Base-by-base conservation (phyloP, 2,329 filamentous ascomycete species). In the Aplosporella prunicola region DNA sequence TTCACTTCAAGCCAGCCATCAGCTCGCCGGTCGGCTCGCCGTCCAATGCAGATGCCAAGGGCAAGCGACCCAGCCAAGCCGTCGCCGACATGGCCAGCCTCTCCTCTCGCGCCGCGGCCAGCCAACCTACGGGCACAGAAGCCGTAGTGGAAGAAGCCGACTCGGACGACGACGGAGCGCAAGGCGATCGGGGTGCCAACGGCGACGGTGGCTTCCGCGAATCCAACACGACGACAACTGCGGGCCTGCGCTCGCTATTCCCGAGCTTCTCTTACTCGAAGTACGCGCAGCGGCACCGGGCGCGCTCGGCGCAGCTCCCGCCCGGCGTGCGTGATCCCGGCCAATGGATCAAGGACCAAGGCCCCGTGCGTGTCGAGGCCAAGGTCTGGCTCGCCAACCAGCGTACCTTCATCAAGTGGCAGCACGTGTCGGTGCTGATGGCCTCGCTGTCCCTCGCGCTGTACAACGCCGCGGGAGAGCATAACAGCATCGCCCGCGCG, bases 361-460 rank as follows among this genome's bases (percentile, higher is more conserved):
- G 91, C 3, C 83, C 87, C 23, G 74, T 96, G 46, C 82, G 87
- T 55, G 86, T 98, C 40, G 91, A 98, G 65, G 87, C 86, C 44
- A 98, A 98, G 63, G 89, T 98, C 20, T 98, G 91, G 89, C 79
- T 98, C 40, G 91, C 91, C 38, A 98, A 98, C 61, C 89, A 98
- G 64, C 81, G 91, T 44, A 98, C 91, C 0, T 98, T 95, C 57
- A 80, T 98, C 61, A 96, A 95, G 62, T 98, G 91, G 91, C 85
- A 96, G 67, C 88, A 96, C 59, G 87, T 98, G 52, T 81, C 78
- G 44, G 77, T 98, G 32, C 71, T 98, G 10, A 77, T 98, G 16
- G 88, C 87, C 24, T 79, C 80, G 15, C 64, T 98, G 20, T 84
- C 85, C 0, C 67, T 98, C 9, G 84, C 81, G 15, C 66, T 98